Evolutionary conservation across 805 yeast species (phyloP).

Genomic region (Candida sithepensis): DNA sequence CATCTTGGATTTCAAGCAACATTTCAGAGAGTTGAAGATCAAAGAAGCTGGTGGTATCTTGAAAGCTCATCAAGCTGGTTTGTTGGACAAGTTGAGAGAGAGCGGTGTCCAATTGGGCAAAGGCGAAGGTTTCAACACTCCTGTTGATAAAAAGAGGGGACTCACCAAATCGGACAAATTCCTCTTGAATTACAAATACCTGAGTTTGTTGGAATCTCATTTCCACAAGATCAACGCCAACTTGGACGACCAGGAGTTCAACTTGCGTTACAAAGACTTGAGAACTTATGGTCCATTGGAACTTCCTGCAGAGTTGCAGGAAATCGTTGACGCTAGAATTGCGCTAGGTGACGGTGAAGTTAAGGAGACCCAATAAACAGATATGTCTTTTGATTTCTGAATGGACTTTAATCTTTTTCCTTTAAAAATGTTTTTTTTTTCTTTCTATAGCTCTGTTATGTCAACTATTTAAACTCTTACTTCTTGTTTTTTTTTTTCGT

Average conservation of each 20-base stretch:
- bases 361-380: slow-evolving; percentile 1
- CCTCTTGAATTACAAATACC: slow-evolving; percentile 52
- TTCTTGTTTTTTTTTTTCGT: not conserved
- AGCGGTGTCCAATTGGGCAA: slow-evolving; percentile 61
- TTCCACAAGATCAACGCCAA: slow-evolving; percentile 37
- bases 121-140: slow-evolving; percentile 81
- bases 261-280: slow-evolving; percentile 50
- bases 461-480: not conserved
- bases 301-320: slow-evolving; percentile 38
- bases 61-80: slow-evolving; percentile 70
- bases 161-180: slow-evolving; percentile 39
- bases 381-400: not conserved
- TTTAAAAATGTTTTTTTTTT: not conserved
- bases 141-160: slow-evolving; percentile 11
- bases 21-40: slow-evolving; percentile 60
- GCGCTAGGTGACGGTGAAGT: slow-evolving; percentile 27
- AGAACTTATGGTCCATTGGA: slow-evolving; percentile 64
- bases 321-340: slow-evolving; percentile 39
- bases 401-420: too few species aligned
- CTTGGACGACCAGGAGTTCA: slow-evolving; percentile 24
- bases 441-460: not conserved
- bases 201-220: slow-evolving; percentile 45
- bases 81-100: slow-evolving; percentile 51
- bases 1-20: slow-evolving; percentile 65
- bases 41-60: slow-evolving; percentile 71